phyloP scores from a whole-genome alignment of 768 basidiomycete genomes.

The Leccinum subgranulosum region DNA sequence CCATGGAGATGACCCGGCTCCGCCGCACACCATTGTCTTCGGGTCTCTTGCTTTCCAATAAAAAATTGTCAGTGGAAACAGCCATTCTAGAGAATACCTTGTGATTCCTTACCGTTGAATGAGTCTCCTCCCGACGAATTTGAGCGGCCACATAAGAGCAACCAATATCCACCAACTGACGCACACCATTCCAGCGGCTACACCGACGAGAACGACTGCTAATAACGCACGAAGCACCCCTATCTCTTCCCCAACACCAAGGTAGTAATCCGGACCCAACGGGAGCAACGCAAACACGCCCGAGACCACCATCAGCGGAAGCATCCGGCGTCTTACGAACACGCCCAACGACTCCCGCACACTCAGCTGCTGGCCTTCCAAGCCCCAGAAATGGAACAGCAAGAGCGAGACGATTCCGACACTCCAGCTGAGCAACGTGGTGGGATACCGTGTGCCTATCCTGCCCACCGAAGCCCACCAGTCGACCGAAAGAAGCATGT shows the following conservation, averaged over 20 bases:
- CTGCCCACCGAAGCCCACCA: slow-evolving; percentile 70
- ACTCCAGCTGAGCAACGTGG: slow-evolving; percentile 68
- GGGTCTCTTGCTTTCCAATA: slow-evolving; percentile 13
- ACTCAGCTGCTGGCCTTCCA: slow-evolving; percentile 37
- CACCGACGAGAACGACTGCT: slow-evolving; percentile 54
- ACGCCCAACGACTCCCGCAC: slow-evolving; percentile 46
- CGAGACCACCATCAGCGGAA: slow-evolving; percentile 41
- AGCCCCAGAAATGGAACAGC: slow-evolving; percentile 50
- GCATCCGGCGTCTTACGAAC: slow-evolving; percentile 41
- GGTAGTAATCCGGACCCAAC: slow-evolving; percentile 48
- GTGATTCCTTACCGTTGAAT: slow-evolving; percentile 13
- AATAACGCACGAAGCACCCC: slow-evolving; percentile 36
- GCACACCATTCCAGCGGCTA: slow-evolving; percentile 63
- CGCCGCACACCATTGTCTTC: slow-evolving; percentile 40
- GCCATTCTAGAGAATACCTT: neutral
- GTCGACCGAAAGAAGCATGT: slow-evolving; percentile 59
- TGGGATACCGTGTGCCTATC: slow-evolving; percentile 71
- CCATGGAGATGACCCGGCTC: slow-evolving; percentile 56
- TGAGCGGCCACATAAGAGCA: slow-evolving; percentile 45
- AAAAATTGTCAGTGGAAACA: neutral
- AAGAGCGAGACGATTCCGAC: slow-evolving; percentile 64
- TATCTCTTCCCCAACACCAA: slow-evolving; percentile 61
- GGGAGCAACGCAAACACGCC: slow-evolving; percentile 54
- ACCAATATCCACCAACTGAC: slow-evolving; percentile 55
- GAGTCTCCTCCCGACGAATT: slow-evolving; percentile 13